Base-by-base conservation (phyloP, 2,329 filamentous ascomycete genomes). In the Exophiala dermatitidis region DNA sequence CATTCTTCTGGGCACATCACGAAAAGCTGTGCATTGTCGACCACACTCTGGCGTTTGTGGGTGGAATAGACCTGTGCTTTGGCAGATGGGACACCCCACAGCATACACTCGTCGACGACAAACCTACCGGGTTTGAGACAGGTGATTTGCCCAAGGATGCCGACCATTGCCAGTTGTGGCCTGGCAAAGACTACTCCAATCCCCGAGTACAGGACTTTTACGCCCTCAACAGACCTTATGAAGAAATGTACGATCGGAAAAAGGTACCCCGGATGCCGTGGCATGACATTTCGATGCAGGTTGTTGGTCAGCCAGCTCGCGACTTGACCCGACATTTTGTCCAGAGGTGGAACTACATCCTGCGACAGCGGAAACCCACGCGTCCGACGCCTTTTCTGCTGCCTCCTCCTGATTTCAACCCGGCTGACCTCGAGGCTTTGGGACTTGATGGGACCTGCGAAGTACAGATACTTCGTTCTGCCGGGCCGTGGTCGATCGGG, bases 1-100 rank as follows among this genome's bases (percentile, higher is more conserved):
- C 95, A 43, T 98, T 98, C 74, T 98, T 98, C 76, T 98, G 94
- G 77, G 93, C 93, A 1, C 93, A 98, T 67, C 93, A 98, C 71
- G 93, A 98, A 69, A 98, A 98, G 71, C 80, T 98, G n/a, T 91
- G 90, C 65, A 83, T 98, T 38, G 87, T 98, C 12, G 93, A 98
- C 67, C 93, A 97, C 66, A 93, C 91, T 50, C 83, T 97, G 46
- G 93, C 91, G 7, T 97, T 98, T 68, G 84, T 95, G 46, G 93
- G 93, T 56, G 93, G 93, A 34, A 88, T 98, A 58, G 93, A 98
- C 73, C 76, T 98, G 26, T 98, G 93, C 71, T 96, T 97, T 68
- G 93, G 93, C 44, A 82, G 93, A 63, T 98, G 93, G 93, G 93
- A 97, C 68, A 95, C 89, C 43, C 91, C 93, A 7, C 88, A 95